Evolutionary conservation across 768 basidiomycete species (phyloP).

Genomic region (Ramaria sp.): DNA sequence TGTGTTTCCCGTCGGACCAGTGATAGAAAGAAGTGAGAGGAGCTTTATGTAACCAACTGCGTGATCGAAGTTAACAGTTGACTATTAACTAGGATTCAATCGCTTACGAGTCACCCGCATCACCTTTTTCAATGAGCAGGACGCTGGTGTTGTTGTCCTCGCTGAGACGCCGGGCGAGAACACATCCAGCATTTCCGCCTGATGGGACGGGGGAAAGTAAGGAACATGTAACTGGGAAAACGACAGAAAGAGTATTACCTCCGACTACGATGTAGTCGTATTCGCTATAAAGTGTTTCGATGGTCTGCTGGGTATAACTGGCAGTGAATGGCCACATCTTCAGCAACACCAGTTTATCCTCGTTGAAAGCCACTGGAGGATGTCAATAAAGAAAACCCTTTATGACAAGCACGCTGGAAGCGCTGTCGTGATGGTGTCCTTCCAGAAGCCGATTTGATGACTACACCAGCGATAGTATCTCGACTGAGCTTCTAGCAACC

Average conservation of each 20-base stretch:
- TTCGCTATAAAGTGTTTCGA: background rate
- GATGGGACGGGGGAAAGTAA: background rate
- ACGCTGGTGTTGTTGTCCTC: conserved; percentile 44
- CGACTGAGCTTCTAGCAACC: no score
- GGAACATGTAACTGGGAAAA: background rate
- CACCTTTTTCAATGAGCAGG: conserved; percentile 47
- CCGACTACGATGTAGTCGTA: conserved; percentile 12
- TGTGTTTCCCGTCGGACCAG: conserved; percentile 14
- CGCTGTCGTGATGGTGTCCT: no score
- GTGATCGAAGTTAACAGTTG: background rate
- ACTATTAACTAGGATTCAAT: background rate
- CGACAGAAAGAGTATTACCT: background rate
- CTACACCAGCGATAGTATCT: no score
- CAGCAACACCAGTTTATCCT: background rate
- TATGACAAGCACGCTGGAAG: no score
- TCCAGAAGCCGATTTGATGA: no score
- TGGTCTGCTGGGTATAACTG: no score
- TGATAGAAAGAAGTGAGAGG: conserved; percentile 24
- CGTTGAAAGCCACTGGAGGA: no score
- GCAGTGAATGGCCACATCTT: background rate
- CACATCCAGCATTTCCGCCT: conserved; percentile 50
- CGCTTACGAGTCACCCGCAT: conserved; percentile 30
- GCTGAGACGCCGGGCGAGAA: conserved; percentile 43
- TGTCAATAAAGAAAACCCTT: no score
- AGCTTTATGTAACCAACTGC: conserved; percentile 5